Percentiles rank a stretch among this genome's conserved stretches.
Conservation (phyloP, 2,329 filamentous ascomycete species). For the Penicillium polonicum region DNA sequence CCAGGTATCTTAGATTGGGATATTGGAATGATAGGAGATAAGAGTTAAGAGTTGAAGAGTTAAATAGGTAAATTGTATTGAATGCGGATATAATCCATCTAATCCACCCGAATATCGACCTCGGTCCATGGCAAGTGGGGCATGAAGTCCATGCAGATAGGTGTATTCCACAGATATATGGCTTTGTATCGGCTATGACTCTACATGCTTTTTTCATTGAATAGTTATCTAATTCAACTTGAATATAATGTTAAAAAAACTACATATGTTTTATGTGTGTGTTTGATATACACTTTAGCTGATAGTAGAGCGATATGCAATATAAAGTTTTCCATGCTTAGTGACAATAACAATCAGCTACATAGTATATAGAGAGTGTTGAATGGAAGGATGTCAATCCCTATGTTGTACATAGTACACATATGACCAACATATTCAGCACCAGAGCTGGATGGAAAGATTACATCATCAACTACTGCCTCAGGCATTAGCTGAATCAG, state of each 20-base stretch:
- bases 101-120: slow-evolving; percentile 4
- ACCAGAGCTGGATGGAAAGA: no score
- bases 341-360: no score
- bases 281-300: not conserved
- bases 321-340: not conserved
- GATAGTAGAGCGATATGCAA: not conserved
- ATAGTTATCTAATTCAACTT: no score
- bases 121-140: slow-evolving; percentile 22
- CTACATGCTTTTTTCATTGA: not conserved
- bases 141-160: not conserved
- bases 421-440: not conserved
- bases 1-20: not conserved
- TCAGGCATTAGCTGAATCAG: slow-evolving; percentile 17
- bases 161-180: not conserved
- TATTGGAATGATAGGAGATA: no score
- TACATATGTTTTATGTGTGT: no score
- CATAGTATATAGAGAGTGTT: no score
- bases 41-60: not conserved
- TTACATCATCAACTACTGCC: not conserved
- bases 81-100: slow-evolving; percentile 10
- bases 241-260: not conserved
- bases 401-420: no score
- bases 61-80: not conserved
- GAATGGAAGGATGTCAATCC: no score
- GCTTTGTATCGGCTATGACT: not conserved